These are phyloP conservation scores for Camillea tinctor DNA, from an alignment of 2,329 filamentous ascomycete species.

Conservation along the genomic window DNA sequence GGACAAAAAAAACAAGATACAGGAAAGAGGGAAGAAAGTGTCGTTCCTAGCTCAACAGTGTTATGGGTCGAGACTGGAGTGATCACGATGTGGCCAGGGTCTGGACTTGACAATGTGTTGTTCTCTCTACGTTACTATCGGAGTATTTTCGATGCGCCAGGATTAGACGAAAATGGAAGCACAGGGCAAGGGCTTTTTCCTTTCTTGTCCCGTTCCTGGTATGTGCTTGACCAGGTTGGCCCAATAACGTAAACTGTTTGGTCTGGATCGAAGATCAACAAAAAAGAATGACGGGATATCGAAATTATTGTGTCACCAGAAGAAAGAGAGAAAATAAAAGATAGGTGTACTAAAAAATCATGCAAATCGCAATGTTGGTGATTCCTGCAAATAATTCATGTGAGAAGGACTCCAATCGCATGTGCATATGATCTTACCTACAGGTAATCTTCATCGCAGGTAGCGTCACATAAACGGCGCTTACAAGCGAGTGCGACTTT, in stretches of 20 bases:
- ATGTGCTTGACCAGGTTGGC: background rate
- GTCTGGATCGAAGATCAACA: background rate
- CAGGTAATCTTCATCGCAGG: background rate
- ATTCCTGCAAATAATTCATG: background rate
- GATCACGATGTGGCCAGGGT: background rate
- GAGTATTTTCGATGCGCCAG: slow-evolving; percentile 2
- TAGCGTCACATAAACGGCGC: background rate
- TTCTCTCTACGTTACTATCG: background rate
- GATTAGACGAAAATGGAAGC: slow-evolving; percentile 6
- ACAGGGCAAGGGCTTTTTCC: slow-evolving; percentile 6
- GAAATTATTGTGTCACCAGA: background rate
- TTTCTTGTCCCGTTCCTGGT: background rate
- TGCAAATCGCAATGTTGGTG: background rate
- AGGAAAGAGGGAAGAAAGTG: slow-evolving; percentile 1
- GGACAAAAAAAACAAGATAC: slow-evolving; percentile 4
- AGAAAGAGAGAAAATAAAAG: background rate
- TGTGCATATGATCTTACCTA: background rate
- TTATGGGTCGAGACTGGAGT: slow-evolving; percentile 1
- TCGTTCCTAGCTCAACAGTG: slow-evolving; percentile 3
- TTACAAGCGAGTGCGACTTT: background rate
- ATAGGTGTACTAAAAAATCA: too few relatives aligned
- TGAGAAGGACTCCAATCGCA: background rate
- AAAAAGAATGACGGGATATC: background rate
- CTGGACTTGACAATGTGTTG: background rate
- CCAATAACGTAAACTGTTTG: background rate